A percentile compares a stretch with the other conserved stretches of the same genome.
phyloP scores from a whole-genome alignment of 352 stramenopile species.

The Phytophthora fragariaefolia region DNA sequence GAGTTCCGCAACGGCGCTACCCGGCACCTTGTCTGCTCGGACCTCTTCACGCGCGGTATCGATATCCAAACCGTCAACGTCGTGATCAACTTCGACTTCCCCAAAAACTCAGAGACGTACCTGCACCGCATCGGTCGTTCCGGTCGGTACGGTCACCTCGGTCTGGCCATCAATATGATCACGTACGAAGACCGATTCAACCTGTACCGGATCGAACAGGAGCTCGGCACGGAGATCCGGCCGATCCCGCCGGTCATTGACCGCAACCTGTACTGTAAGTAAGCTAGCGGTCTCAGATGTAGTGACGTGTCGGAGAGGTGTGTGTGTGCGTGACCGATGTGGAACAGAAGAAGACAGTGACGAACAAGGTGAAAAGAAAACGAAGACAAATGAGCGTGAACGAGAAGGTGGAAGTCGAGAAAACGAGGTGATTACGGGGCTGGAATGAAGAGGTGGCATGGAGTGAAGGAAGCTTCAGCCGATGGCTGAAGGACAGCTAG shows the following conservation, averaged over 20 bases:
- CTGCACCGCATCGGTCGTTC: conserved; percentile 99
- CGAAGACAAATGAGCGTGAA: conserved; percentile 19
- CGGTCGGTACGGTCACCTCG: conserved; percentile 98
- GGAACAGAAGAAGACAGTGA: conserved; percentile 4
- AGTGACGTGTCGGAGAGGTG: conserved; percentile 10
- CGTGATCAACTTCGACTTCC: conserved; percentile 99
- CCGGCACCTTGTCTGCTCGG: conserved; percentile 97
- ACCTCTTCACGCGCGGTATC: conserved; percentile 99
- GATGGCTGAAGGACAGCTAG: not conserved
- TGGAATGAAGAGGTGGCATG: not conserved
- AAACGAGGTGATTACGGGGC: conserved; percentile 2
- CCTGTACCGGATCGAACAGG: conserved; percentile 98
- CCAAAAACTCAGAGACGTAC: conserved; percentile 99
- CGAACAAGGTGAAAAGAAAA: conserved; percentile 17
- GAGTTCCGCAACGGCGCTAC: conserved; percentile 99
- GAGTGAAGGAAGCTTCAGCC: conserved; percentile 8
- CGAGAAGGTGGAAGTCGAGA: conserved; percentile 30
- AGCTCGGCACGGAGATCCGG: conserved; percentile 99
- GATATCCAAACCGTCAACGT: conserved; percentile 99
- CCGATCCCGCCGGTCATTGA: conserved; percentile 99
- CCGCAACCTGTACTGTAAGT: conserved; percentile 98
- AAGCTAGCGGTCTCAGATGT: conserved; percentile 23
- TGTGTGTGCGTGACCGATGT: conserved; percentile 1
- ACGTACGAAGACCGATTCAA: conserved; percentile 99
- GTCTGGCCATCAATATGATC: conserved; percentile 99